phyloP scores from a whole-genome alignment of 345 rosid species.

The Syzygium aromaticum region DNA sequence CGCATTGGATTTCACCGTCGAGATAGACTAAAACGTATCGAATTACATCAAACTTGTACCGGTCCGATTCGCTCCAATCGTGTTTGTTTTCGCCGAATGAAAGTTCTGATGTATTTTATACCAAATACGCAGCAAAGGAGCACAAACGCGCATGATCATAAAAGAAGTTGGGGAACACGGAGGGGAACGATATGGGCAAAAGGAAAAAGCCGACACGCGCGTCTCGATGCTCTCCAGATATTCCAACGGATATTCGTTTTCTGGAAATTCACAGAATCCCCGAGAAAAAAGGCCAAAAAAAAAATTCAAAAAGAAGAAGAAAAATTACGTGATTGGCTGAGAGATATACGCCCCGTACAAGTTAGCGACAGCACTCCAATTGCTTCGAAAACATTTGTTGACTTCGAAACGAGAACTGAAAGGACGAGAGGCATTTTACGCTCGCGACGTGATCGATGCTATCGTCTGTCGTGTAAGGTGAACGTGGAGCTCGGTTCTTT shows the following conservation, averaged over 20 bases:
- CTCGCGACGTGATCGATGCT: no score
- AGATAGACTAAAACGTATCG: no score
- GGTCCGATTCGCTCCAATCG: accelerated
- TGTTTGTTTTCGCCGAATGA: neutral
- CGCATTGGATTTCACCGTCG: accelerated
- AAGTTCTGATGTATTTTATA: neutral
- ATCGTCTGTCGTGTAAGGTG: no score
- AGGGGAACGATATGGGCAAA: neutral
- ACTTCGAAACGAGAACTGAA: neutral
- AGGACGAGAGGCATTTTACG: no score
- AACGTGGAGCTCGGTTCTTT: neutral
- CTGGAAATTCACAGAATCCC: neutral
- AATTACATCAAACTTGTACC: neutral
- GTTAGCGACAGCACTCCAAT: neutral
- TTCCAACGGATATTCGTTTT: neutral
- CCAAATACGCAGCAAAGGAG: neutral
- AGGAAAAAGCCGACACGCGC: neutral
- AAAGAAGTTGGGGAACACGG: neutral
- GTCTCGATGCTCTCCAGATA: neutral
- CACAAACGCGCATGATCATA: neutral
- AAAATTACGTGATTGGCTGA: neutral
- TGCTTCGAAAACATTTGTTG: neutral
- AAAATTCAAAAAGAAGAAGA: neutral
- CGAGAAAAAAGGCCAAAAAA: neutral
- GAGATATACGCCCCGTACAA: neutral